These are phyloP conservation scores for Artemisia tridentata DNA, from an alignment of 129 eudicot species.

Conservation along the genomic window DNA sequence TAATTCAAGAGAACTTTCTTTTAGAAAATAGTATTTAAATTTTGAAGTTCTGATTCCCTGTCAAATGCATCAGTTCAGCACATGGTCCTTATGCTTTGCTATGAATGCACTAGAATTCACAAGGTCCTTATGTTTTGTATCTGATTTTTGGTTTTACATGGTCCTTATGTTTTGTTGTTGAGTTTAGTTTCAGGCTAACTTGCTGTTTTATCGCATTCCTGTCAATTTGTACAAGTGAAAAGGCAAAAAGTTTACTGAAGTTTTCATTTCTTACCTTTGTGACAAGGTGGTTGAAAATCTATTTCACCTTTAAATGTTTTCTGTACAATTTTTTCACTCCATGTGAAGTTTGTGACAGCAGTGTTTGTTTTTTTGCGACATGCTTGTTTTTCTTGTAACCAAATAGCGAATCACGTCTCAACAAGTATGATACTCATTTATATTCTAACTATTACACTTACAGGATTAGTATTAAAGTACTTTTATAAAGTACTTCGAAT, in stretches of 20 bases:
- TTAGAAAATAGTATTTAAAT: background rate
- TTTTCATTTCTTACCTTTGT: background rate
- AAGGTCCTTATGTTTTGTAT: background rate
- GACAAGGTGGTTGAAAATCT: background rate
- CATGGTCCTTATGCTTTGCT: background rate
- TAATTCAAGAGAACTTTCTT: background rate
- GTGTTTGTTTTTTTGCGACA: no score
- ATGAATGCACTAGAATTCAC: background rate
- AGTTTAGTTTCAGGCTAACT: background rate
- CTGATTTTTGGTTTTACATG: background rate
- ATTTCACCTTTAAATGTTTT: no score
- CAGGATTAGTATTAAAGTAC: no score
- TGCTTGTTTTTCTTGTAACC: no score
- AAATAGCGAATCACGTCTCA: no score
- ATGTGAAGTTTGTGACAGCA: no score
- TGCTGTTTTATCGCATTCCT: background rate
- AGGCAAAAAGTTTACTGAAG: background rate
- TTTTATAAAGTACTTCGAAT: no score
- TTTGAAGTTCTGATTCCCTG: background rate
- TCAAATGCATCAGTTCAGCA: background rate
- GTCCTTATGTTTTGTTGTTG: background rate
- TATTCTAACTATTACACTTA: no score
- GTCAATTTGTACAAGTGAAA: background rate
- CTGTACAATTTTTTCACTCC: no score
- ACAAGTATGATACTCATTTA: no score